phyloP scores from a whole-genome alignment of 495 filamentous ascomycete genomes.

The Penicillium canariense region DNA sequence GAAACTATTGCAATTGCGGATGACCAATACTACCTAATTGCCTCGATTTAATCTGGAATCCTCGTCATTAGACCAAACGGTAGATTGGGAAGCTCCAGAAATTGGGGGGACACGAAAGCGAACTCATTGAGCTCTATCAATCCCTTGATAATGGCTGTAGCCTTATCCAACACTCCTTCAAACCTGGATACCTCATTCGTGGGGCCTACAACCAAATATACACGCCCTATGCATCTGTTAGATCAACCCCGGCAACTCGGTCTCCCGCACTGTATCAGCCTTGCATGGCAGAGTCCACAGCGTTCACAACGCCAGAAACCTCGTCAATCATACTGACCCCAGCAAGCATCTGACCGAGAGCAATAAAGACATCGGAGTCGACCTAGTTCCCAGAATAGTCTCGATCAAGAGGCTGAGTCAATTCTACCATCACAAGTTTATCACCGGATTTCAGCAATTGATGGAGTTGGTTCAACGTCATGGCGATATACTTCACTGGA shows the following conservation, averaged over 20 bases:
- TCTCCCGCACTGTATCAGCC: background rate
- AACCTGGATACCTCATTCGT: background rate
- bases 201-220: background rate
- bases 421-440: background rate
- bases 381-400: conserved; percentile 26
- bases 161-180: background rate
- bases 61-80: too few relatives aligned
- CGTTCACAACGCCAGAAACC: background rate
- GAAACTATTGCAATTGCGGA: too few relatives aligned
- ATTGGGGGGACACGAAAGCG: too few relatives aligned
- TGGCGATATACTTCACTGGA: background rate
- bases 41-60: too few relatives aligned
- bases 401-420: background rate
- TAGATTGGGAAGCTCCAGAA: too few relatives aligned
- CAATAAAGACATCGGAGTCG: conserved; percentile 43
- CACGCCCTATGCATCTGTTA: too few relatives aligned
- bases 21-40: too few relatives aligned
- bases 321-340: conserved; percentile 2
- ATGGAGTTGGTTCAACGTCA: background rate
- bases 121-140: background rate
- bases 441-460: background rate
- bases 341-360: conserved; percentile 2
- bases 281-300: background rate
- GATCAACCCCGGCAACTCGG: background rate
- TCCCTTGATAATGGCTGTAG: background rate